These are phyloP conservation scores for Chenopodium quinoa DNA, from an alignment of 148 eudicot genomes.

Conservation along the genomic window DNA sequence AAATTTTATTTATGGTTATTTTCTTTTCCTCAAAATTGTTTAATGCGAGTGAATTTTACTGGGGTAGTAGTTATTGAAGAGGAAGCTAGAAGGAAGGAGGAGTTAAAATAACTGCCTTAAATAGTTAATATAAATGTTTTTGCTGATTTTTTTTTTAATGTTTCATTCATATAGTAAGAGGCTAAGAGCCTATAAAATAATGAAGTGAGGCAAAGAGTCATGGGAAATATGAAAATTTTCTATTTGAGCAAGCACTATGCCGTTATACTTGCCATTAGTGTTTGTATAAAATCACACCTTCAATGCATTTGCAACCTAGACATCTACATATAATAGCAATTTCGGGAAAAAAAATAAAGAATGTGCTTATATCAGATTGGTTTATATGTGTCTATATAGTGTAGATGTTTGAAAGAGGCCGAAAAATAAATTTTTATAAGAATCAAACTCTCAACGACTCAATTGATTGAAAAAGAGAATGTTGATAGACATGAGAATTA, in stretches of 20 bases:
- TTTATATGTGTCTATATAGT: too few species aligned
- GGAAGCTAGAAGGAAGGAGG: slow-evolving; percentile 21
- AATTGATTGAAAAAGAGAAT: neutral
- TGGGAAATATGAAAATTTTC: neutral
- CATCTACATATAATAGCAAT: neutral
- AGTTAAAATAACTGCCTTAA: slow-evolving; percentile 8
- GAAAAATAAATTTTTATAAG: too few species aligned
- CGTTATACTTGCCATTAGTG: neutral
- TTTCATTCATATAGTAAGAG: slow-evolving; percentile 21
- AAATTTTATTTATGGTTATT: neutral
- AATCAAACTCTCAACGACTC: neutral
- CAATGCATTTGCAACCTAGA: slow-evolving; percentile 6
- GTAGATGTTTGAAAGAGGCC: neutral
- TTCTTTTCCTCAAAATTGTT: neutral
- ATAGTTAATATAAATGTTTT: neutral
- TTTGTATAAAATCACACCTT: neutral
- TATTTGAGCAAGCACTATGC: slow-evolving; percentile 9
- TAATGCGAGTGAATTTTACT: slow-evolving; percentile 18
- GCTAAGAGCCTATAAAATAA: slow-evolving; percentile 13
- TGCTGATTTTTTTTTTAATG: neutral
- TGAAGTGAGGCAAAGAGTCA: slow-evolving; percentile 5
- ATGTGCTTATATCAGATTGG: neutral
- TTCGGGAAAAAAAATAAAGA: neutral
- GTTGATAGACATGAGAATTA: neutral
- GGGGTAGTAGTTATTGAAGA: slow-evolving; percentile 13